phyloP scores from a whole-genome alignment of 192 early-diverging fungal genomes.

The Dissophora ornata region DNA sequence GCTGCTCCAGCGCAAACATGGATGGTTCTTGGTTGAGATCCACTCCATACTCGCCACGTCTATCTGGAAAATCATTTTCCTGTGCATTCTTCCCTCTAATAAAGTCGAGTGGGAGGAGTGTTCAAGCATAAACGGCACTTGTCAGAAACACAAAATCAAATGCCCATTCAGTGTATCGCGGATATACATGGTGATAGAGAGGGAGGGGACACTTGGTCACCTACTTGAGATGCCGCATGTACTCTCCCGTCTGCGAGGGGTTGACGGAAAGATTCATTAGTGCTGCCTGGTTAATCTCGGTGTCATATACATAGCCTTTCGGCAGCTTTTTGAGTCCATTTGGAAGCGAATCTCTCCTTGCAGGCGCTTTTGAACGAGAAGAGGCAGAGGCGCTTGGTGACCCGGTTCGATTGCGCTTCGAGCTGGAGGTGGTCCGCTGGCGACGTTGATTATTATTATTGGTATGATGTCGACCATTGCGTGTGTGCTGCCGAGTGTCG shows the following conservation, averaged over 20 bases:
- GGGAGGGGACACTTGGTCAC: not conserved
- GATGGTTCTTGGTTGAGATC: constrained; percentile 57
- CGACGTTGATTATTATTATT: constrained; percentile 5
- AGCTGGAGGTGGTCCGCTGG: not conserved
- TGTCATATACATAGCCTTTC: constrained; percentile 53
- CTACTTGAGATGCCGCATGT: constrained; percentile 46
- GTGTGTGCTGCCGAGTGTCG: constrained; percentile 11
- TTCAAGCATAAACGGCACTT: not conserved
- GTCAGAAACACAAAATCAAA: not conserved
- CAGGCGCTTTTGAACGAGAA: not conserved
- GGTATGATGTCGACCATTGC: not conserved
- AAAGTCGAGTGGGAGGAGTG: not conserved
- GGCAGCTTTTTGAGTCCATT: constrained; percentile 52
- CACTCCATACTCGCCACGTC: constrained; percentile 51
- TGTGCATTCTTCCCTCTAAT: constrained; percentile 30
- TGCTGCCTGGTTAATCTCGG: constrained; percentile 37
- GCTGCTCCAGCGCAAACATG: constrained; percentile 64
- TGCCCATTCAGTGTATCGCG: not conserved
- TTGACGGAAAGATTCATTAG: constrained; percentile 46
- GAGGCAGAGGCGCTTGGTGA: constrained; percentile 3
- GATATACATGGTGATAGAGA: constrained; percentile 1
- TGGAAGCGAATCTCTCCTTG: constrained; percentile 22
- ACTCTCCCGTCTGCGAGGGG: constrained; percentile 50
- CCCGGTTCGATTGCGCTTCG: constrained; percentile 19
- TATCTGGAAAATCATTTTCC: constrained; percentile 43